A percentile compares a stretch with the other conserved stretches of the same genome.
These are phyloP conservation scores for Aureobasidium melanogenum DNA, from an alignment of 2,329 filamentous ascomycete genomes.

Conservation along the genomic window DNA sequence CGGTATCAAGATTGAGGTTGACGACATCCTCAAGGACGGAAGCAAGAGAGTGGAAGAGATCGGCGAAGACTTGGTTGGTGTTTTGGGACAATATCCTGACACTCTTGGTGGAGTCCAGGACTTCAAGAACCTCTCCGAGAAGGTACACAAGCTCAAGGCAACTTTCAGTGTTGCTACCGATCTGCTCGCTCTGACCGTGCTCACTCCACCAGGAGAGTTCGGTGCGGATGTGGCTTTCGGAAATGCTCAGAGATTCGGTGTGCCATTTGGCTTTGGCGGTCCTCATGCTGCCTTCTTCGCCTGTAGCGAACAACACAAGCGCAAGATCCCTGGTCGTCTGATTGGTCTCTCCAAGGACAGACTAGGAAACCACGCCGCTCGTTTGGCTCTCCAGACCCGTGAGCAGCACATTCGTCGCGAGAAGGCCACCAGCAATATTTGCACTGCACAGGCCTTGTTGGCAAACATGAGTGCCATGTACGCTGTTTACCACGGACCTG, in stretches of 20 bases:
- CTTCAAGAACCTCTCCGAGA: conserved; percentile 63
- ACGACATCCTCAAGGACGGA: conserved; percentile 60
- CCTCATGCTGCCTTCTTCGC: conserved; percentile 98
- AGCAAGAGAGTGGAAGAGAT: conserved; percentile 60
- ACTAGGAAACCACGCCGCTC: conserved; percentile 68
- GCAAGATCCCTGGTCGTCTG: conserved; percentile 84
- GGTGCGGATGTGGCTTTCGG: conserved; percentile 94
- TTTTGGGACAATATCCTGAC: conserved; percentile 91
- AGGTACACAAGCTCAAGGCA: conserved; percentile 67
- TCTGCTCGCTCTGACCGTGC: conserved; percentile 72
- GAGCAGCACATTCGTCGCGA: conserved; percentile 95
- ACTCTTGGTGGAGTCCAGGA: conserved; percentile 73
- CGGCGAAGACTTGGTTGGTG: conserved; percentile 75
- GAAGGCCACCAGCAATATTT: conserved; percentile 96
- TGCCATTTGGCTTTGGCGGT: conserved; percentile 84
- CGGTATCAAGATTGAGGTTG: conserved; percentile 66
- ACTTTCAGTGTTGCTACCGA: conserved; percentile 86
- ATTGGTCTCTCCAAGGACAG: conserved; percentile 90
- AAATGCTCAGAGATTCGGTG: conserved; percentile 82
- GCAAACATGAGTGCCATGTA: conserved; percentile 97
- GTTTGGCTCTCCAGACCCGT: conserved; percentile 80
- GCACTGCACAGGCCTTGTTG: conserved; percentile 85
- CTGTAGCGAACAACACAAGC: conserved; percentile 81
- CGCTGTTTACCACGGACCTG: conserved; percentile 84
- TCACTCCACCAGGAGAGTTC: conserved; percentile 87